Evolutionary conservation across 805 yeast genomes (phyloP), one percentile per base, ranked within the genome.

Genomic region (Myxozyma geophila): DNA sequence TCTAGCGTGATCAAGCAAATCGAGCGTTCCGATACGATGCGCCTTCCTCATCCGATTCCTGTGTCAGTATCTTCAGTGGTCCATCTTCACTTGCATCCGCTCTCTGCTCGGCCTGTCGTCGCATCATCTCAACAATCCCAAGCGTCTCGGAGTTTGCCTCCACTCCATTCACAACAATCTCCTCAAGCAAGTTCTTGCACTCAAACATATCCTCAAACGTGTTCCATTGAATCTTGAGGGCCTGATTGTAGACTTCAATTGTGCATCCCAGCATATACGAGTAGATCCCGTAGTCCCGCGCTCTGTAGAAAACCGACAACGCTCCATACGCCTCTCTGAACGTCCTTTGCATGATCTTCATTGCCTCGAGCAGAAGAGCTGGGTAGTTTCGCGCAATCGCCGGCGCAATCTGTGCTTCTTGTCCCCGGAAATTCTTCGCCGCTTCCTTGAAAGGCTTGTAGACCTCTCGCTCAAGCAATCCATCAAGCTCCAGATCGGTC

Each of bases 101-200:
- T 46, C 36, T 19, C 48, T n/a, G 19, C 57, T 23, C 53, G 19
- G 50, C 37, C 49, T 62, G 59, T 37, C 28, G 39, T 23, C 61
- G 50, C 54, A 76, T 72, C 21, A 44, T 55, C 19, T 70, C 62
- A 17, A 76, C 66, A 12, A 76, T 62, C 50, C 69, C 71, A 9
- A 73, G 68, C 6, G 82, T 80, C 13, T 70, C 73, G 4, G 71
- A 56, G 58, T 76, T 73, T 3, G 79, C 77, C 40, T 73, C 73
- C 10, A 80, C 74, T 7, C 80, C 82, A 63, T 80, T 79, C 58
- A 78, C 76, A 15, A 74, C 75, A 71, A 80, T 73, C 60, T 80
- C 83, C 17, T 77, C 74, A n/a, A 78, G 70, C 17, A 78, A 63
- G 13, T 70, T 67, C 28, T 75, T 73, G n/a, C 79, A 74, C 4